Evolutionary conservation across 1,284 basidiomycete species (phyloP), one percentile per base, ranked within the genome.

Genomic region (Boletellus sp.): DNA sequence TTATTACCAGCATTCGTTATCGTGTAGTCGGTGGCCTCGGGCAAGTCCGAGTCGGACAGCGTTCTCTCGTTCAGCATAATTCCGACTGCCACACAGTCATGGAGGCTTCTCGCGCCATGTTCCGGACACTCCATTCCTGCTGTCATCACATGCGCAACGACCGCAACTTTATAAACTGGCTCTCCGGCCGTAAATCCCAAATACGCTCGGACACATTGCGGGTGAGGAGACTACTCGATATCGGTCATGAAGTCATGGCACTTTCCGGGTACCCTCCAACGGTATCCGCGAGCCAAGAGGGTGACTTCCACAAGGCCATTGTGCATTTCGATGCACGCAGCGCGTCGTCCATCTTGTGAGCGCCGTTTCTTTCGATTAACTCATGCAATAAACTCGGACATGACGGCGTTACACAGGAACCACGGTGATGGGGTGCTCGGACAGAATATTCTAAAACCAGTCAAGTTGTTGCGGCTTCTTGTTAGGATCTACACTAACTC

Each of bases 11-110:
- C n/a, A n/a, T 19, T 22, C 44, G 4, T 8, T 48, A 54, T 48
- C 43, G 52, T 11, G 30, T 36, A 5, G 10, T n/a, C 2, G 47
- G 8, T 28, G 33, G 28, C 11, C n/a, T 57, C 35, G 40, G 48
- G 21, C 38, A 57, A 19, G 28, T 59, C 16, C 21, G 18, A 19
- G 28, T 59, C 16, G 18, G 18, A 41, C 38, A 57, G 4, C n/a
- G 48, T 35, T 39, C 60, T 21, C 45, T 59, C 18, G 15, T 60
- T 33, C 26, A 43, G 8, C 47, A 58, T 15, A 47, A 62, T 33
- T 8, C 30, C 21, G 45, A 62, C 8, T 32, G 57, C 15, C 44
- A 61, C n/a, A 40, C 41, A 13, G 39, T 54, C 13, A 15, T 24
- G 12, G 40, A 58, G 18, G 43, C 47, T 5, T 50, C 48, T 8